Evolutionary conservation across 257 asterid genomes (phyloP).

Genomic region (Plectranthus barbatus): DNA sequence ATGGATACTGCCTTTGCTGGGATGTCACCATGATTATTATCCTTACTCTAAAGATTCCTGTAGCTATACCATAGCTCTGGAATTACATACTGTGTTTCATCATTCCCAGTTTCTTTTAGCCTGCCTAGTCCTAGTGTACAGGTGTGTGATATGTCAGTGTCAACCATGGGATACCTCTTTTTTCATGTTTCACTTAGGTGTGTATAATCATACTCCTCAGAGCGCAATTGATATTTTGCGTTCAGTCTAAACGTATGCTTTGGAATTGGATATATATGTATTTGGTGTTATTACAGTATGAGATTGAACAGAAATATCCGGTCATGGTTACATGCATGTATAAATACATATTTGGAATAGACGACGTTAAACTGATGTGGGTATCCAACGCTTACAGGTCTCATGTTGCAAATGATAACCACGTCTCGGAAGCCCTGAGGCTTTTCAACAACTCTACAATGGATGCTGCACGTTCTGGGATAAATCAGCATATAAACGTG

Average conservation of each 20-base stretch:
- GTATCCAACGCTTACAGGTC: conserved; percentile 34
- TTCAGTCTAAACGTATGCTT: no score
- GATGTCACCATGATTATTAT: background rate
- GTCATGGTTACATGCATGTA: background rate
- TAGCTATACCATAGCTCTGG: background rate
- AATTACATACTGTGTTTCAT: no score
- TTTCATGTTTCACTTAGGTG: background rate
- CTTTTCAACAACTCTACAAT: conserved; percentile 76
- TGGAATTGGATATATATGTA: no score
- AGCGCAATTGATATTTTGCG: background rate
- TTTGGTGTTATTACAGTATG: background rate
- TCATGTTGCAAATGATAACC: conserved; percentile 72
- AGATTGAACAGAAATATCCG: background rate
- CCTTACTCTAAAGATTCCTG: background rate
- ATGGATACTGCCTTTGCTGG: background rate
- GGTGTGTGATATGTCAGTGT: no score
- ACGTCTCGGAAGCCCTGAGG: conserved; percentile 84
- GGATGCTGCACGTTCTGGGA: conserved; percentile 97
- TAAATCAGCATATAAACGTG: conserved; percentile 67
- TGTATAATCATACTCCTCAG: background rate
- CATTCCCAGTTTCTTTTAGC: background rate
- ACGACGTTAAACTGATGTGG: conserved; percentile 8
- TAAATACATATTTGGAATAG: background rate
- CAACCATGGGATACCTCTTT: no score
- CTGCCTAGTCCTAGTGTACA: background rate